A percentile compares a stretch with the other conserved stretches of the same genome.
These are phyloP conservation scores for Astragalus membranaceus DNA, from an alignment of 306 rosid genomes.

Conservation along the genomic window DNA sequence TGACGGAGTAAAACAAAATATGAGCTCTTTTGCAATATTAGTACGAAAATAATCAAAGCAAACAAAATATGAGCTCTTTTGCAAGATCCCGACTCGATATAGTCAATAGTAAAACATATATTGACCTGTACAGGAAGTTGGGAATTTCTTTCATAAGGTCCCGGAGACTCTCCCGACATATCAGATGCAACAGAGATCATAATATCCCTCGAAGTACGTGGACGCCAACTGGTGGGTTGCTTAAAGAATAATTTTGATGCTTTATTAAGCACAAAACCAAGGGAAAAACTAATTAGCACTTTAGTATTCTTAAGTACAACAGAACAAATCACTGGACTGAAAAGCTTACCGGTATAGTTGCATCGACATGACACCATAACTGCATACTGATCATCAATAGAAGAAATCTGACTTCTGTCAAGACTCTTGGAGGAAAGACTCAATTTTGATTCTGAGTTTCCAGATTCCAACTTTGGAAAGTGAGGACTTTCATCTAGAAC, in stretches of 20 bases:
- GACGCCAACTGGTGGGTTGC: slow-evolving; percentile 86
- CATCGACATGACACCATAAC: slow-evolving; percentile 94
- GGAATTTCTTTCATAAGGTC: slow-evolving; percentile 49
- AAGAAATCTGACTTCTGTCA: slow-evolving; percentile 41
- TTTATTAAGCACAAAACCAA: slow-evolving; percentile 25
- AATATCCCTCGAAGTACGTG: slow-evolving; percentile 78
- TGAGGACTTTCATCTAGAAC: slow-evolving; percentile 50
- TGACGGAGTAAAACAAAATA: slow-evolving; percentile 26
- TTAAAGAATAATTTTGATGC: slow-evolving; percentile 88
- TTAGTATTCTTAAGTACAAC: slow-evolving; percentile 14
- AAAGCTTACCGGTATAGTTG: slow-evolving; percentile 65
- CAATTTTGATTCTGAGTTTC: slow-evolving; percentile 42
- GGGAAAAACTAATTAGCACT: slow-evolving; percentile 8
- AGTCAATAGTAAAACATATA: slow-evolving; percentile 9
- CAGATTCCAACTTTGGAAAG: slow-evolving; percentile 38
- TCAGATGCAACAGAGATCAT: slow-evolving; percentile 90
- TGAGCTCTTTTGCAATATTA: neutral
- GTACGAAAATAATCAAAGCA: neutral
- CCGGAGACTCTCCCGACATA: slow-evolving; percentile 59
- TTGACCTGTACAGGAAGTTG: slow-evolving; percentile 91
- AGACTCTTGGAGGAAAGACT: slow-evolving; percentile 32
- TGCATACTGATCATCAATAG: slow-evolving; percentile 63
- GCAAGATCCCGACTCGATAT: slow-evolving; percentile 11
- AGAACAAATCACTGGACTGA: slow-evolving; percentile 6
- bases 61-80: neutral